Evolutionary conservation across 495 filamentous ascomycete species (phyloP).

Genomic region (Trichoderma reesei): DNA sequence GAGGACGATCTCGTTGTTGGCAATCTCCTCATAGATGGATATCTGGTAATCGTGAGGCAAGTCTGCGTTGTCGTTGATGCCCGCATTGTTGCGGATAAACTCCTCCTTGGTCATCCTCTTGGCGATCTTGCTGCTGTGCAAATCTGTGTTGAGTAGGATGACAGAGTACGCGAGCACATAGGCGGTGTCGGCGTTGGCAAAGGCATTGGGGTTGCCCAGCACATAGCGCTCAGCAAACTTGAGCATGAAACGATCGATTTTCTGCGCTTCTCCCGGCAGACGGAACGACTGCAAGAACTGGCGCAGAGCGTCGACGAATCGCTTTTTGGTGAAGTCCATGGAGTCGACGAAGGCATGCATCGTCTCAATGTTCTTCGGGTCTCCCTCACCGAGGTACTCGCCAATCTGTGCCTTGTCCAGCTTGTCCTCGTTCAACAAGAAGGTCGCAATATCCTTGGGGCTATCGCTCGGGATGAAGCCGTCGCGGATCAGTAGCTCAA

Average conservation of each 20-base stretch:
- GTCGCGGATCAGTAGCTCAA: conserved; percentile 71
- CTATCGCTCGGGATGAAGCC: conserved; percentile 72
- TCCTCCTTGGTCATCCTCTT: conserved; percentile 89
- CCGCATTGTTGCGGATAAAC: conserved; percentile 97
- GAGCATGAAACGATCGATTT: conserved; percentile 99
- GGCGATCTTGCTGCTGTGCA: conserved; percentile 81
- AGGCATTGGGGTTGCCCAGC: conserved; percentile 89
- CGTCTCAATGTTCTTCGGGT: conserved; percentile 81
- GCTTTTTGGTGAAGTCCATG: conserved; percentile 90
- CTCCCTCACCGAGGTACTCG: conserved; percentile 91
- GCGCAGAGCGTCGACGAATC: conserved; percentile 86
- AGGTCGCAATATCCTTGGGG: conserved; percentile 75
- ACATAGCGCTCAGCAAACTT: conserved; percentile 97
- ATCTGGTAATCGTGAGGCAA: conserved; percentile 85
- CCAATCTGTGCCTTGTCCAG: conserved; percentile 88
- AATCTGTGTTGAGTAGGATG: conserved; percentile 93
- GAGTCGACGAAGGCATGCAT: conserved; percentile 97
- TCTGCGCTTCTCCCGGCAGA: conserved; percentile 91
- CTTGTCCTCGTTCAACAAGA: conserved; percentile 62
- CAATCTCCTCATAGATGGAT: conserved; percentile 88
- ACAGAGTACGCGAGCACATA: conserved; percentile 95
- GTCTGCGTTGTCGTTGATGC: conserved; percentile 95
- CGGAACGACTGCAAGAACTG: conserved; percentile 92
- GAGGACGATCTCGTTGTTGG: conserved; percentile 84
- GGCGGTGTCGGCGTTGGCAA: conserved; percentile 95